Conservation (phyloP, 2,329 filamentous ascomycete genomes). For the Ceratocystis cacaofunesta region DNA sequence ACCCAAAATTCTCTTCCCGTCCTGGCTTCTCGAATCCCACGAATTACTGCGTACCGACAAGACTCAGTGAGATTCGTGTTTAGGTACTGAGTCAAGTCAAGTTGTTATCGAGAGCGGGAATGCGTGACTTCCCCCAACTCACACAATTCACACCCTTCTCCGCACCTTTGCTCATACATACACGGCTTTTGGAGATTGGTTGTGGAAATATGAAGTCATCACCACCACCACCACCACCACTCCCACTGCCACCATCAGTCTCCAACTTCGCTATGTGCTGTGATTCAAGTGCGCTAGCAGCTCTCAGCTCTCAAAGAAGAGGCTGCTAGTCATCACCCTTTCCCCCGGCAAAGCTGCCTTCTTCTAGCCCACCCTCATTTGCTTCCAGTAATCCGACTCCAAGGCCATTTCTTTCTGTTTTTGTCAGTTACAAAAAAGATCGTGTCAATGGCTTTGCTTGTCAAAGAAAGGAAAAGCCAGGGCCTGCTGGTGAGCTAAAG, state of each 20-base stretch:
- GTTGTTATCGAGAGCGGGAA: no score
- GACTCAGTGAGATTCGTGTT: no score
- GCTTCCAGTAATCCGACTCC: neutral
- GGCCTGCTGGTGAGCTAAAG: no score
- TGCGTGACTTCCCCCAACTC: neutral
- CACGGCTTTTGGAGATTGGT: neutral
- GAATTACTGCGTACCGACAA: neutral
- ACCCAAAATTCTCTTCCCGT: neutral
- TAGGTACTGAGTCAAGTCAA: no score
- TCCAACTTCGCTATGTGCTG: no score
- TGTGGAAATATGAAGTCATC: neutral
- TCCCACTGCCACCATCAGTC: no score
- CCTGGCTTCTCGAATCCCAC: neutral
- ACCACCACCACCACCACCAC: no score
- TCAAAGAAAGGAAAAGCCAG: neutral
- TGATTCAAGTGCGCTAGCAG: no score
- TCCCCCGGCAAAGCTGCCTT: neutral
- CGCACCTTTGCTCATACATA: neutral
- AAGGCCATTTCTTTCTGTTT: neutral
- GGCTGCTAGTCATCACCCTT: no score
- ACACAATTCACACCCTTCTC: neutral
- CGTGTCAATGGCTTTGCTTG: neutral
- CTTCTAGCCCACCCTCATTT: neutral
- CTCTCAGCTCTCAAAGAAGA: no score
- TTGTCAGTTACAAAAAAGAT: conserved; percentile 3